Percentiles rank a stretch among this genome's conserved stretches.
Conservation (phyloP, 2,329 filamentous ascomycete species). For the Sporothrix pallida region DNA sequence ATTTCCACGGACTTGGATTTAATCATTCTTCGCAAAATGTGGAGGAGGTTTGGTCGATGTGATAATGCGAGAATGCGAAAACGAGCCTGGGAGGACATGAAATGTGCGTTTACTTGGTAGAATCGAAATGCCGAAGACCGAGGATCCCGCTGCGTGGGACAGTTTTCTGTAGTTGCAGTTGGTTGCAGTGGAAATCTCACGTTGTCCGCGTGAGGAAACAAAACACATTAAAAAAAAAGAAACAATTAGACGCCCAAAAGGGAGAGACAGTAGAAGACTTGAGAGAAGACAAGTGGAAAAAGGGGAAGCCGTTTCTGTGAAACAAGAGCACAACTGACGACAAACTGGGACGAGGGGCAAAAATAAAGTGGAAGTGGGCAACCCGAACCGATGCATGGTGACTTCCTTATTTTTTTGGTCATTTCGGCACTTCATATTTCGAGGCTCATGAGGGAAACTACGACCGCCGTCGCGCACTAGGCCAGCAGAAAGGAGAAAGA, state of each 20-base stretch:
- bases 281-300: background rate
- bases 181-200: conserved; percentile 11
- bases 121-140: conserved; percentile 15
- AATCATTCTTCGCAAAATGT: background rate
- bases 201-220: background rate
- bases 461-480: background rate
- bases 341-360: background rate
- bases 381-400: conserved; percentile 1
- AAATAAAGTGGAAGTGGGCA: background rate
- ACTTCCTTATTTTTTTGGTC: conserved; percentile 13
- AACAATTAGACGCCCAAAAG: background rate
- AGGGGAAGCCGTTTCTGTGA: background rate
- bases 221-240: no score
- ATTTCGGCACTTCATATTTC: conserved; percentile 24
- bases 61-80: no score
- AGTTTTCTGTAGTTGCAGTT: background rate
- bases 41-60: no score
- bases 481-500: no score
- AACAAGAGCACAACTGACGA: background rate
- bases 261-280: background rate
- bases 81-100: no score
- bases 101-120: no score
- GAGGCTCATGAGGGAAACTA: conserved; percentile 3
- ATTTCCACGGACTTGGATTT: background rate
- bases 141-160: conserved; percentile 10